These are phyloP conservation scores for Ogataea trehaloabstinens DNA, from an alignment of 805 yeast genomes.

Conservation along the genomic window DNA sequence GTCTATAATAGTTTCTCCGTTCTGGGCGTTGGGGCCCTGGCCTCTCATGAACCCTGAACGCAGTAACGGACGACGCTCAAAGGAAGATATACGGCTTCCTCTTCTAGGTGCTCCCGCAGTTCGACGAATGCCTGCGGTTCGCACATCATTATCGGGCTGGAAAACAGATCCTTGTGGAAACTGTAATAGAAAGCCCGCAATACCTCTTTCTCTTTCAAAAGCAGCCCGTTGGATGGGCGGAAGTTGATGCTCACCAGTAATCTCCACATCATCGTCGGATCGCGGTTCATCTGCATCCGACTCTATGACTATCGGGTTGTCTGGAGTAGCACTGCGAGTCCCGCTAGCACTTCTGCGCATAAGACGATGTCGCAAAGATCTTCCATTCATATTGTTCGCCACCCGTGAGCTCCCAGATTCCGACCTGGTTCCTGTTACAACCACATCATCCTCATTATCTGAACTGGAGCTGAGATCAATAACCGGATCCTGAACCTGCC, in stretches of 20 bases:
- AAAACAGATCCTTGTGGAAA: constrained; percentile 15
- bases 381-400: neutral
- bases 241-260: constrained; percentile 22
- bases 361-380: constrained; percentile 4
- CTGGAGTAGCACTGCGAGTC: constrained; percentile 8
- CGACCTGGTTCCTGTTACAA: constrained; percentile 1
- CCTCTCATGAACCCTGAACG: constrained; percentile 2
- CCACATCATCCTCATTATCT: constrained; percentile 9
- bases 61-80: constrained; percentile 2
- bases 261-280: constrained; percentile 23
- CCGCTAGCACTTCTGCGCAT: constrained; percentile 1
- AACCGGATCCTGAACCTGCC: constrained; percentile 6
- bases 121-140: constrained; percentile 10
- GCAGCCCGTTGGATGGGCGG: constrained; percentile 11
- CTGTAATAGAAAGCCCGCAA: constrained; percentile 12
- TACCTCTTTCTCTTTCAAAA: constrained; percentile 12
- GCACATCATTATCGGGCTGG: constrained; percentile 10
- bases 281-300: constrained; percentile 18
- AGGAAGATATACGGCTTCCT: neutral
- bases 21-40: neutral
- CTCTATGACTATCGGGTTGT: constrained; percentile 20
- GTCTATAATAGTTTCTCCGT: constrained; percentile 6
- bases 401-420: too few species aligned
- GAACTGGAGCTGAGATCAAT: constrained; percentile 18
- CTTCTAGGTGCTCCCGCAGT: neutral